These are phyloP conservation scores for Aphanomyces cochlioides DNA, from an alignment of 352 stramenopile genomes.

Conservation along the genomic window DNA sequence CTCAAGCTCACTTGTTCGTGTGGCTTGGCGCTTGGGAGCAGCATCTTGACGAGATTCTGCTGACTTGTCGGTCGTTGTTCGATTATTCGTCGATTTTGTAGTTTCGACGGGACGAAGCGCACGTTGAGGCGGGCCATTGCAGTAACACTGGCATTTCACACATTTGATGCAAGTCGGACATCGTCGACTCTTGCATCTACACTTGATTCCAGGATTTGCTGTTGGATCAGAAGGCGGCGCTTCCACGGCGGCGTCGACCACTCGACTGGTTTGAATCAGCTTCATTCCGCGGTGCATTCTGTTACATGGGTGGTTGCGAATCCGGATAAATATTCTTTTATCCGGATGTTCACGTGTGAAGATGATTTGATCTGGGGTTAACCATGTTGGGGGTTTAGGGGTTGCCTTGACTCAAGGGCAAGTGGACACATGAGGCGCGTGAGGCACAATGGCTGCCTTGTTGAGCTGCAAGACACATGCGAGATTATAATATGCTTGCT, in stretches of 20 bases:
- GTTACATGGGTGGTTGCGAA: neutral
- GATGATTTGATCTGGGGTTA: no score
- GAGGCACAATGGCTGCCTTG: no score
- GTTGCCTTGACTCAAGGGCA: no score
- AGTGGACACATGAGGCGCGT: no score
- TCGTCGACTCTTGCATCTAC: slow-evolving; percentile 13
- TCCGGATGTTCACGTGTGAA: neutral
- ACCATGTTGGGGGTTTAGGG: no score
- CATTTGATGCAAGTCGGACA: neutral
- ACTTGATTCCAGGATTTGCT: neutral
- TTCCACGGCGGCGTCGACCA: neutral
- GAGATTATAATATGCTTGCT: no score
- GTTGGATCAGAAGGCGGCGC: neutral
- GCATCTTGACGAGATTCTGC: neutral
- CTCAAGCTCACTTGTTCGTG: neutral
- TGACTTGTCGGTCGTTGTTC: no score
- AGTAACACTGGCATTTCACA: slow-evolving; percentile 24
- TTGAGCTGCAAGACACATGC: no score
- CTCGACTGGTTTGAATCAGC: slow-evolving; percentile 22
- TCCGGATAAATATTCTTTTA: neutral
- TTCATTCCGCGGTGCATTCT: slow-evolving; percentile 16
- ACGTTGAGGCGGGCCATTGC: slow-evolving; percentile 14
- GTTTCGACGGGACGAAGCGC: neutral
- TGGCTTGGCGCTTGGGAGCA: neutral
- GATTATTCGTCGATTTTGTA: neutral